A percentile compares a stretch with the other conserved stretches of the same genome.
phyloP scores from a whole-genome alignment of 495 filamentous ascomycete species.

The Parachaetomium inaequale region DNA sequence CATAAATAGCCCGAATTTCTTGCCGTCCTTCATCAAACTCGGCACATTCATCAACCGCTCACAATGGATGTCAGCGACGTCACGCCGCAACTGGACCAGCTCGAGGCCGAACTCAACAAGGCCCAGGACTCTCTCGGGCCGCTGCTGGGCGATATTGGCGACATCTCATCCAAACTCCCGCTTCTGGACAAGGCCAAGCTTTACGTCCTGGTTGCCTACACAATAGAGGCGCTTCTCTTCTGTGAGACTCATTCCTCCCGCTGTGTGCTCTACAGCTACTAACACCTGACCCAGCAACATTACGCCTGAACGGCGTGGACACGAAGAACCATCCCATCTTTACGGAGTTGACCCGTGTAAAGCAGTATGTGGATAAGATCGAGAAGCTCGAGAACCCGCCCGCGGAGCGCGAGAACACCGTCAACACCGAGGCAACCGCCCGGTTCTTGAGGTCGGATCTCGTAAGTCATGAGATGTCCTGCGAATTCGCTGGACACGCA shows the following conservation, averaged over 20 bases:
- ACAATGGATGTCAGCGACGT: conserved; percentile 45
- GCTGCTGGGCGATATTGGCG: conserved; percentile 58
- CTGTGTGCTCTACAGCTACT: conserved; percentile 20
- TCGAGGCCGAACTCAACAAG: conserved; percentile 73
- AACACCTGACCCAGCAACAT: conserved; percentile 55
- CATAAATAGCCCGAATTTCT: not conserved
- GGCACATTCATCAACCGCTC: not conserved
- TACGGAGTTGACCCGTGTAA: conserved; percentile 76
- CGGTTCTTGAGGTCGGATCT: conserved; percentile 79
- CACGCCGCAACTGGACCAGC: conserved; percentile 58
- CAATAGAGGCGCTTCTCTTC: conserved; percentile 88
- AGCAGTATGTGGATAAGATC: conserved; percentile 92
- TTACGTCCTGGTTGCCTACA: conserved; percentile 76
- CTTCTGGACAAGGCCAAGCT: conserved; percentile 92
- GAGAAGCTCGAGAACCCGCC: conserved; percentile 55
- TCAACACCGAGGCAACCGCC: conserved; percentile 77
- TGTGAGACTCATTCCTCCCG: conserved; percentile 49
- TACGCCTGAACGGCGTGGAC: conserved; percentile 75
- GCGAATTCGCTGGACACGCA: not conserved
- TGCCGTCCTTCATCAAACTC: not conserved
- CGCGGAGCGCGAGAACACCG: conserved; percentile 52
- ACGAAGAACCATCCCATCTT: conserved; percentile 81
- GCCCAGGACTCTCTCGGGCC: conserved; percentile 70
- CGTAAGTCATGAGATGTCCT: conserved; percentile 40
- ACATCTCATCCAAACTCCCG: conserved; percentile 72